Evolutionary conservation across 306 rosid species (phyloP).

Genomic region (Heteromeles arbutifolia): DNA sequence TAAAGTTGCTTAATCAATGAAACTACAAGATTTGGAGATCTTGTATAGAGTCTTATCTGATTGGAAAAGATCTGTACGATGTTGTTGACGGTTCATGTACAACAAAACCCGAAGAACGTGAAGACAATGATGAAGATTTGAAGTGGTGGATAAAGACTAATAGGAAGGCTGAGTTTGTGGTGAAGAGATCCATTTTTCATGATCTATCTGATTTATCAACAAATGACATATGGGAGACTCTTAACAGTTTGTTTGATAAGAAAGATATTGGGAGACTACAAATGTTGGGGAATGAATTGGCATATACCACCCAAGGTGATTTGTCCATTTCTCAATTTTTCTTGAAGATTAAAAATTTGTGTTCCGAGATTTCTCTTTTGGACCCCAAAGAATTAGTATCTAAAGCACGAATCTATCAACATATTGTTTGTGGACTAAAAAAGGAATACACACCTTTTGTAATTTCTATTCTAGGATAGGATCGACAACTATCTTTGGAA

Average conservation of each 20-base stretch:
- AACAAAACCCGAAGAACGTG: not conserved
- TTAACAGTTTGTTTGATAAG: not conserved
- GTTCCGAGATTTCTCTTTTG: not conserved
- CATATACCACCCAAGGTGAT: not conserved
- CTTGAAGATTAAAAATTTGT: not conserved
- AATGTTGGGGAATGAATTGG: not conserved
- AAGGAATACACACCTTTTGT: constrained; percentile 3
- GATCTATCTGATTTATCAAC: not conserved
- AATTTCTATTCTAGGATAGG: constrained; percentile 3
- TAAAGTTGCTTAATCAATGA: too few relatives aligned
- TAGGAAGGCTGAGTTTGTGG: not conserved
- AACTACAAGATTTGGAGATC: too few relatives aligned
- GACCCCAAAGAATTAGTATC: not conserved
- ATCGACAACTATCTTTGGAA: not conserved
- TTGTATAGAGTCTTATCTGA: too few relatives aligned
- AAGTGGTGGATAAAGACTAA: not conserved
- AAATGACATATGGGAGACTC: not conserved
- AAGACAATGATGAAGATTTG: not conserved
- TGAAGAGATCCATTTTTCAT: not conserved
- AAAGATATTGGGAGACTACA: not conserved
- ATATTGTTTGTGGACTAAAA: not conserved
- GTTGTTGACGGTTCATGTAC: not conserved
- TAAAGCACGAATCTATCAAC: not conserved
- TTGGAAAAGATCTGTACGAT: not conserved
- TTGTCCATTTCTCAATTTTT: constrained; percentile 8